Evolutionary conservation across 352 stramenopile species (phyloP).

Genomic region (Phytophthora crassamura): DNA sequence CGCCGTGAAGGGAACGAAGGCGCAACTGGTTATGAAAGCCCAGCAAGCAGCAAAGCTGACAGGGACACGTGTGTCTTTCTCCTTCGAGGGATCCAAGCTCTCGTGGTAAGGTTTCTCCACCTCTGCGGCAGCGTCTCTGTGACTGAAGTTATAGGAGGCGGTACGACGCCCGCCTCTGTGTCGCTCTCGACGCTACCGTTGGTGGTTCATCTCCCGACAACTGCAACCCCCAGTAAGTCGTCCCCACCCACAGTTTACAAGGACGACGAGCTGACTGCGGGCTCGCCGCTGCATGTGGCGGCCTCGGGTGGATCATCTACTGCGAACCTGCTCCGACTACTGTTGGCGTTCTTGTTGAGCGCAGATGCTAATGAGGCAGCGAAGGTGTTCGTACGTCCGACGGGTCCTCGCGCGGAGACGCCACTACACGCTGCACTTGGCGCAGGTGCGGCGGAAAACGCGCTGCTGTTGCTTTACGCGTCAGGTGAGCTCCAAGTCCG

Average conservation of each 20-base stretch:
- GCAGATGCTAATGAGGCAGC: conserved; percentile 15
- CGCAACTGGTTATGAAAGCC: conserved; percentile 3
- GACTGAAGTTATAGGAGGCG: conserved; percentile 24
- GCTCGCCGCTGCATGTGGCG: conserved; percentile 52
- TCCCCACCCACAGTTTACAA: conserved; percentile 38
- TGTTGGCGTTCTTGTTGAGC: conserved; percentile 51
- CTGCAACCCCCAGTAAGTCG: conserved; percentile 14
- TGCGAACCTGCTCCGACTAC: conserved; percentile 40
- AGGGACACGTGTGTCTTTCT: conserved; percentile 25
- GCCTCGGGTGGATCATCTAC: conserved; percentile 48
- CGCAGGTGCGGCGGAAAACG: conserved; percentile 47
- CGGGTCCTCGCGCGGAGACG: conserved; percentile 40
- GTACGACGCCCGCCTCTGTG: conserved; percentile 7
- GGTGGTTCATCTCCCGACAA: conserved; percentile 44
- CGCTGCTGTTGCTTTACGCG: conserved; percentile 46
- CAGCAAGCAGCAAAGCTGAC: conserved; percentile 13
- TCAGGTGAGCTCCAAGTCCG: conserved; percentile 38
- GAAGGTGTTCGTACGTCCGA: conserved; percentile 29
- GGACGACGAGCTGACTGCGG: conserved; percentile 41
- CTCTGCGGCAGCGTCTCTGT: conserved; percentile 16
- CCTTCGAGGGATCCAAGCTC: conserved; percentile 28
- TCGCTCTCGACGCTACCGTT: conserved; percentile 31
- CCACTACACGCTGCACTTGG: conserved; percentile 53
- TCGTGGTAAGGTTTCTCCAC: conserved; percentile 36
- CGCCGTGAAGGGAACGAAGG: background rate